A percentile compares a stretch with the other conserved stretches of the same genome.
Conservation (phyloP, 345 rosid genomes). For the Citrus australasica region DNA sequence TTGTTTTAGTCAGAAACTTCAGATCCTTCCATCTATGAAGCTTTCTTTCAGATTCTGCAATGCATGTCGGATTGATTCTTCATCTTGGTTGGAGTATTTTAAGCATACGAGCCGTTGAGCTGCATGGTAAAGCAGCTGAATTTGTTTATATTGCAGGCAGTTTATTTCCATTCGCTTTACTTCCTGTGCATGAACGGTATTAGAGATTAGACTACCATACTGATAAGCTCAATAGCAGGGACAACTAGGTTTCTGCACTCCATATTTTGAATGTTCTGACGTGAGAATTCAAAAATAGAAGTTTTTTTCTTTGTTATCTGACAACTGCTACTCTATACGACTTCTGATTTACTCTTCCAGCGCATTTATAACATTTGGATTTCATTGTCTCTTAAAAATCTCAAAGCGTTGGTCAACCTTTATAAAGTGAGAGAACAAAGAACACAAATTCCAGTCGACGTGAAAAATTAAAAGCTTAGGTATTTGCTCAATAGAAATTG, state of each 20-base stretch:
- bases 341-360: neutral
- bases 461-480: neutral
- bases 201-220: neutral
- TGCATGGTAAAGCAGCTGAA: conserved; percentile 43
- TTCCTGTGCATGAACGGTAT: conserved; percentile 41
- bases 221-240: neutral
- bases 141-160: conserved; percentile 40
- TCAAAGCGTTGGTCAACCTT: neutral
- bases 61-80: conserved; percentile 64
- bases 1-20: neutral
- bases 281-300: neutral
- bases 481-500: neutral
- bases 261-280: neutral
- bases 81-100: conserved; percentile 61
- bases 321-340: neutral
- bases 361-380: neutral
- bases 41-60: conserved; percentile 63
- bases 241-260: neutral
- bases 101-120: conserved; percentile 76
- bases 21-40: conserved; percentile 38
- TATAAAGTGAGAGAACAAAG: neutral
- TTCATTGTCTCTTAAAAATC: neutral
- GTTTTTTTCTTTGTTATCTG: neutral
- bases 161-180: conserved; percentile 61
- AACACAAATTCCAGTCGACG: neutral